Evolutionary conservation across 257 asterid genomes (phyloP), one percentile per base, ranked within the genome.

Genomic region (Gentiana dahurica): DNA sequence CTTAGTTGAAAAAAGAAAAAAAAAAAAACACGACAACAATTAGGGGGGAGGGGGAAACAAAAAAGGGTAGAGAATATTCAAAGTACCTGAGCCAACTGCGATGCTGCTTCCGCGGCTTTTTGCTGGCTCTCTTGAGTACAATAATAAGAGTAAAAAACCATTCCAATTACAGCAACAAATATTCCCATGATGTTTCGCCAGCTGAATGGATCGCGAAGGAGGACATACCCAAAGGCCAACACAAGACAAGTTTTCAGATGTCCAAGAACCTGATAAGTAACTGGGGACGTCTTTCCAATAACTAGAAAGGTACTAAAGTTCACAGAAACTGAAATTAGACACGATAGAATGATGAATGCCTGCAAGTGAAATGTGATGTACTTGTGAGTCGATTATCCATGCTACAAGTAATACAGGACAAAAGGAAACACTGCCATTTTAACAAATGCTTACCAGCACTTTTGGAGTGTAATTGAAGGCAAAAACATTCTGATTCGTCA

Each of bases 221-320:
- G 93, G 63, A 71, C 65, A 44, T 82, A 88, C 49, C 95, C 95
- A 47, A 88, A 88, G 59, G 83, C 91, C 70, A 87, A 75, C 55
- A 87, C 91, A 57, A 84, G 95, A 71, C 95, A 88, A 12, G 96
- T 88, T 67, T 88, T 88, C 51, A 88, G 70, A 75, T 88, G 96
- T 55, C 96, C 96, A 34, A 88, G 78, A 73, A 88, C 96, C 75
- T 88, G 96, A 71, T 88, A 88, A 48, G 96, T 88, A 66, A 86
- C 95, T 0, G 95, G 95, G 15, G 95, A 86, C 57, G 95, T 86
- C 80, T 80, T 86, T 65, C 95, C 96, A 8, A 88, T 88, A 15
- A 88, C 96, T 66, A 88, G 74, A 76, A 88, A 88, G 77, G 96
- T 88, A 77, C 96, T 88, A 75, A 88, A 88, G 86, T 88, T 88